These are phyloP conservation scores for Kurtzmaniella natalensis DNA, from an alignment of 1,139 yeast genomes.

Conservation along the genomic window DNA sequence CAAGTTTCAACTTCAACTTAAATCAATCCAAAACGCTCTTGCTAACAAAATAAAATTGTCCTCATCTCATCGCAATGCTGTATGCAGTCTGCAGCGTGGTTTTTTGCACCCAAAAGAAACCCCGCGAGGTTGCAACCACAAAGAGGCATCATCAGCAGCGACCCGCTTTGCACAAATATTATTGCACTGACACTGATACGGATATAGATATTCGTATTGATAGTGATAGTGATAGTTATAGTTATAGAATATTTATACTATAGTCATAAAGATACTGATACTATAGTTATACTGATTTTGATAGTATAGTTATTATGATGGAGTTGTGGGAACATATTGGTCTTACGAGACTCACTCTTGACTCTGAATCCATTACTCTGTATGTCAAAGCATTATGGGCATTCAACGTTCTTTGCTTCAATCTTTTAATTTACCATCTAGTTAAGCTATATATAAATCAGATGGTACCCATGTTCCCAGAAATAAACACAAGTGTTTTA, in stretches of 20 bases:
- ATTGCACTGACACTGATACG: too few relatives aligned
- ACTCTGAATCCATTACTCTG: neutral
- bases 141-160: neutral
- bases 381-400: neutral
- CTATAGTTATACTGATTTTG: neutral
- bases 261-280: too few relatives aligned
- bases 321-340: slow-evolving; percentile 22
- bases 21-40: too few relatives aligned
- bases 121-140: too few relatives aligned
- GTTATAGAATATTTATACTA: too few relatives aligned
- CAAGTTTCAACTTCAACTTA: neutral
- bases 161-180: too few relatives aligned
- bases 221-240: too few relatives aligned
- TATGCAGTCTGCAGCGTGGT: too few relatives aligned
- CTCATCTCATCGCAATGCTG: slow-evolving; percentile 1
- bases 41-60: too few relatives aligned
- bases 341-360: slow-evolving; percentile 1
- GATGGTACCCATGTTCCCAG: slow-evolving; percentile 22
- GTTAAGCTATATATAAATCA: slow-evolving; percentile 17
- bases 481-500: slow-evolving; percentile 20
- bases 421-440: slow-evolving; percentile 21
- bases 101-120: slow-evolving; percentile 1
- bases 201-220: too few relatives aligned
- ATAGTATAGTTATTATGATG: slow-evolving; percentile 11
- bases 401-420: slow-evolving; percentile 13